Conservation (phyloP, 208 protist genomes). For the Acanthamoeba castellanii region DNA sequence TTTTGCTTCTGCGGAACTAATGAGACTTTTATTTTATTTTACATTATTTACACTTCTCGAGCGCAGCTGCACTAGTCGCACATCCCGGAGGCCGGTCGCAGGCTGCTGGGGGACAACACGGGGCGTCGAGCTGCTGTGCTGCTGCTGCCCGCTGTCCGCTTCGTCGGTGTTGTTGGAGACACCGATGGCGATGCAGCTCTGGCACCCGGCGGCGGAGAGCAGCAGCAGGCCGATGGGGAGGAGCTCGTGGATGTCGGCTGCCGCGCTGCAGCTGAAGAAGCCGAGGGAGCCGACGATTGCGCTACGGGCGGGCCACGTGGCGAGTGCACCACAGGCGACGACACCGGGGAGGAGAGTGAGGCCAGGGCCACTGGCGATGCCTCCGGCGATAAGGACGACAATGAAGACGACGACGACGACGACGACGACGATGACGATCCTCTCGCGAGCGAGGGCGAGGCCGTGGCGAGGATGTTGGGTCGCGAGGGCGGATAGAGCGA, state of each 20-base stretch:
- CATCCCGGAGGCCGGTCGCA: background rate
- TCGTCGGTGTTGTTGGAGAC: too few relatives aligned
- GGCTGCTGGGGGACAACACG: too few relatives aligned
- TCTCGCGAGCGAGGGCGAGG: background rate
- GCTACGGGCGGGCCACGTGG: background rate
- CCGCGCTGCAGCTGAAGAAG: too few relatives aligned
- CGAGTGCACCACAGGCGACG: background rate
- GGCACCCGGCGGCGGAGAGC: too few relatives aligned
- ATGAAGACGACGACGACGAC: background rate
- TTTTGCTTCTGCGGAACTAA: background rate
- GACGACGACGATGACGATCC: background rate
- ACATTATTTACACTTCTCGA: background rate
- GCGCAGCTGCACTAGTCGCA: background rate
- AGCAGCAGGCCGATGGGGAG: too few relatives aligned
- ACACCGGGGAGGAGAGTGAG: background rate
- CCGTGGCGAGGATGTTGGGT: background rate
- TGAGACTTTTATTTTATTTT: background rate
- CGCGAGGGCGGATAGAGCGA: background rate
- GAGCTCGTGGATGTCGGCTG: too few relatives aligned
- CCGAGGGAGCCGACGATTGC: too few relatives aligned
- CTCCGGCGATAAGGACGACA: too few relatives aligned
- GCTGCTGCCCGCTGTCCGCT: too few relatives aligned
- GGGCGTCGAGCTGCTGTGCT: too few relatives aligned
- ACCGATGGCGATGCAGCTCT: too few relatives aligned
- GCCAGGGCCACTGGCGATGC: background rate